These are phyloP conservation scores for Fusarium sp. DNA, from an alignment of 2,329 filamentous ascomycete genomes.

Conservation along the genomic window DNA sequence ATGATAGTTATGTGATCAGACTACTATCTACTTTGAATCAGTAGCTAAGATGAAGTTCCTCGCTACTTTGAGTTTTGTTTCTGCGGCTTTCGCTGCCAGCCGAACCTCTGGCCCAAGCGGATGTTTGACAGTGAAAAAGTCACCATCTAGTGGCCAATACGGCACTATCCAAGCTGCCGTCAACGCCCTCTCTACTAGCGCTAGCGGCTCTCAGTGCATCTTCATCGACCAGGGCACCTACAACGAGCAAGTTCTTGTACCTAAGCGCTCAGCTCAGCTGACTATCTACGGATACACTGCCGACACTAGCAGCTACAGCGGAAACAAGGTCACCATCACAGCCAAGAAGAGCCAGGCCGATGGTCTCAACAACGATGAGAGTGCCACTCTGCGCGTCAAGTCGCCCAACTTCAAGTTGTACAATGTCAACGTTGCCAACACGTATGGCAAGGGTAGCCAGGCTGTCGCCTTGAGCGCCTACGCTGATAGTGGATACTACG, in stretches of 20 bases:
- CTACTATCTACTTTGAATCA: neutral
- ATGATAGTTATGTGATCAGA: too few relatives aligned
- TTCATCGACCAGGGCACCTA: constrained; percentile 75
- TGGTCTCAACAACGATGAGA: constrained; percentile 65
- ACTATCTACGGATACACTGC: constrained; percentile 69
- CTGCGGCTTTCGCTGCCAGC: constrained; percentile 45
- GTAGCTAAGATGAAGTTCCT: constrained; percentile 36
- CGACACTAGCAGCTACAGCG: constrained; percentile 59
- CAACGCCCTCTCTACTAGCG: constrained; percentile 65
- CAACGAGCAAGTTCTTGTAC: constrained; percentile 60
- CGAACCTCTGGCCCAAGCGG: constrained; percentile 58
- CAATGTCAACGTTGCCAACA: constrained; percentile 68
- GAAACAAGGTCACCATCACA: constrained; percentile 68
- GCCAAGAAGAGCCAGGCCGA: constrained; percentile 57
- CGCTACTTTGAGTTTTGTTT: constrained; percentile 19
- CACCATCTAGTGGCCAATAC: constrained; percentile 48
- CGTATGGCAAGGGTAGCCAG: constrained; percentile 60
- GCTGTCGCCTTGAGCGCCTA: constrained; percentile 61
- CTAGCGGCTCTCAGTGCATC: constrained; percentile 65
- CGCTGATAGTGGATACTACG: constrained; percentile 60
- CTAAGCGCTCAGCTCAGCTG: constrained; percentile 61
- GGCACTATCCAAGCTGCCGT: constrained; percentile 66
- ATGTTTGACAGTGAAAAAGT: constrained; percentile 61
- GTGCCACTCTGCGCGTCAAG: constrained; percentile 58
- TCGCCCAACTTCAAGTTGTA: constrained; percentile 68